A percentile compares a stretch with the other conserved stretches of the same genome.
Conservation (phyloP, 176 grass and related monocot species). For the Leersia perrieri region DNA sequence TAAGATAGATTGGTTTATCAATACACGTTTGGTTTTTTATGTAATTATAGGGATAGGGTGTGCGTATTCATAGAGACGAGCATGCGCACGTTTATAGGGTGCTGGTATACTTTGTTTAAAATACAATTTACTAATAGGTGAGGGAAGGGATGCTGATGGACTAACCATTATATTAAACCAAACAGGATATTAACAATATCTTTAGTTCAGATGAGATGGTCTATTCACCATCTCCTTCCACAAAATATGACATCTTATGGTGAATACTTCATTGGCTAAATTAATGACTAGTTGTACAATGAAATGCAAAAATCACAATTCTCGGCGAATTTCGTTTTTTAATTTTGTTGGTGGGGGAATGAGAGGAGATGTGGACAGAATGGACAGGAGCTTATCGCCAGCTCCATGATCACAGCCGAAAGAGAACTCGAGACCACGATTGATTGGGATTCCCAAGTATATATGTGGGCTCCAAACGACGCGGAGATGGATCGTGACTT, state of each 20-base stretch:
- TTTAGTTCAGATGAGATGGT: background rate
- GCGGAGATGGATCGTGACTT: background rate
- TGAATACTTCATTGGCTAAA: background rate
- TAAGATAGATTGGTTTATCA: too few species aligned
- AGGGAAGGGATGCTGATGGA: background rate
- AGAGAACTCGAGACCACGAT: constrained; percentile 1
- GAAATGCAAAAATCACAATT: too few species aligned
- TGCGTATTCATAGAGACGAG: too few species aligned
- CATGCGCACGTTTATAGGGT: too few species aligned
- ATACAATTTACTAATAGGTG: too few species aligned
- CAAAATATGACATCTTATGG: background rate
- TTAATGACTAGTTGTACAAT: background rate
- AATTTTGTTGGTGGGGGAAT: too few species aligned
- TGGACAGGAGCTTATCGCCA: background rate
- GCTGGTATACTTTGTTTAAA: too few species aligned
- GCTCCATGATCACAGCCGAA: constrained; percentile 9
- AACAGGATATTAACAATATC: background rate
- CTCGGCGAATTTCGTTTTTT: background rate
- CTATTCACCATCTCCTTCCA: background rate
- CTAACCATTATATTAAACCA: background rate
- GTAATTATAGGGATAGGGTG: too few species aligned
- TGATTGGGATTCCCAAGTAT: background rate
- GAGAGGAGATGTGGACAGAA: background rate
- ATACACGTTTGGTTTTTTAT: too few species aligned
- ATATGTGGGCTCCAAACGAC: background rate